Evolutionary conservation across 495 filamentous ascomycete genomes (phyloP).

Genomic region (Lentithecium fluviatile): DNA sequence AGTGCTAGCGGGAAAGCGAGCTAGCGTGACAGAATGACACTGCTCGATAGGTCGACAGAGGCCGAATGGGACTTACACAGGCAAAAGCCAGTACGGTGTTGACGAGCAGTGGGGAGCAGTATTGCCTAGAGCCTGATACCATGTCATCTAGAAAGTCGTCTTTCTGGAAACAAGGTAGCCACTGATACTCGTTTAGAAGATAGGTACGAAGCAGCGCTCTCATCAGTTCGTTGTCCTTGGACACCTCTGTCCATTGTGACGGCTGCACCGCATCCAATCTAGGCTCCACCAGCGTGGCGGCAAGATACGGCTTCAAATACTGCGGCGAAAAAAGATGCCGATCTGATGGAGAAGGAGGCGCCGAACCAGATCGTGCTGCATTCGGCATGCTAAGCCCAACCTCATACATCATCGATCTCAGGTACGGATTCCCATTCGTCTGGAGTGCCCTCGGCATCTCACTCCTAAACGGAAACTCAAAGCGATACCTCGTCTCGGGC

Average conservation of each 20-base stretch:
- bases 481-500: neutral
- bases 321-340: neutral
- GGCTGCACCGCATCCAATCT: constrained; percentile 2
- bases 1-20: neutral
- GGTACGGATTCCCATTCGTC: neutral
- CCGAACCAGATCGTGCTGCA: neutral
- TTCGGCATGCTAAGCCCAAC: neutral
- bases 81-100: constrained; percentile 5
- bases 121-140: neutral
- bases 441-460: neutral
- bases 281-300: neutral
- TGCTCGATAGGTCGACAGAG: neutral
- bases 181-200: neutral
- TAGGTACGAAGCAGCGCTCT: neutral
- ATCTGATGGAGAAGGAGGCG: neutral
- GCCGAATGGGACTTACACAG: neutral
- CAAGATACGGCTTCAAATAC: constrained; percentile 9
- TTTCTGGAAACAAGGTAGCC: neutral
- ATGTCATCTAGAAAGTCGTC: constrained; percentile 9
- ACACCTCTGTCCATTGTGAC: constrained; percentile 1
- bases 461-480: neutral
- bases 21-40: neutral
- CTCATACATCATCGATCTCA: neutral
- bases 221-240: neutral
- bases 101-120: constrained; percentile 8